Percentiles rank a stretch among this genome's conserved stretches.
These are phyloP conservation scores for Phaeolepiota aurea DNA, from an alignment of 768 basidiomycete species.

Conservation along the genomic window DNA sequence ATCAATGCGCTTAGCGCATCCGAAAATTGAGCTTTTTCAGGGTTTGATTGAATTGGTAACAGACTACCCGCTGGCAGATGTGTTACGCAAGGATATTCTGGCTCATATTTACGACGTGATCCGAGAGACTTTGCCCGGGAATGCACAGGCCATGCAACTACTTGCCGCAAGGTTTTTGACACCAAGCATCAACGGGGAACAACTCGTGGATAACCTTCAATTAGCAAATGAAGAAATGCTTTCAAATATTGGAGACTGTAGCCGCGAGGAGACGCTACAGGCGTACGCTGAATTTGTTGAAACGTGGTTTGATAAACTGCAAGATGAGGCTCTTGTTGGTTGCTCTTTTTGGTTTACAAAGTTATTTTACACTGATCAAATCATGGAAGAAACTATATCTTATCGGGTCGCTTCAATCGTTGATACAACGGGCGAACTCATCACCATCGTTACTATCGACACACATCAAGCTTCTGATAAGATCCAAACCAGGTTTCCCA, in stretches of 20 bases:
- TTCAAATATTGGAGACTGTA: constrained; percentile 10
- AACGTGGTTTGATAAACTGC: constrained; percentile 33
- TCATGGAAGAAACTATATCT: constrained; percentile 47
- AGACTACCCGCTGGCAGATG: constrained; percentile 25
- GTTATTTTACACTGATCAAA: constrained; percentile 27
- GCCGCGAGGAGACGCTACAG: constrained; percentile 18
- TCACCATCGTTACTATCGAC: constrained; percentile 22
- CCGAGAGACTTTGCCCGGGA: constrained; percentile 19
- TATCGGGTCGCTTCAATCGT: constrained; percentile 29
- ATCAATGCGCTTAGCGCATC: constrained; percentile 26
- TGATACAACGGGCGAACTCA: constrained; percentile 15
- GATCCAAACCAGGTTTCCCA: constrained; percentile 5
- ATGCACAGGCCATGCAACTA: constrained; percentile 27
- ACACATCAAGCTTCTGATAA: constrained; percentile 21
- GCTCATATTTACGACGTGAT: constrained; percentile 30
- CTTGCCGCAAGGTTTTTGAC: constrained; percentile 23
- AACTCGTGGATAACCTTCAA: constrained; percentile 28
- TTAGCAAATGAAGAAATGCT: constrained; percentile 31
- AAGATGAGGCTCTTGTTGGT: constrained; percentile 41
- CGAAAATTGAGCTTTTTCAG: constrained; percentile 32
- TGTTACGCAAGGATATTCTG: constrained; percentile 26
- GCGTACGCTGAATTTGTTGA: constrained; percentile 48
- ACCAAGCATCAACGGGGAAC: constrained; percentile 20
- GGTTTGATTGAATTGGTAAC: constrained; percentile 27
- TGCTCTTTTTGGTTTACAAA: constrained; percentile 11